Evolutionary conservation across 2,329 filamentous ascomycete species (phyloP).

Genomic region (Aspergillus pseudoterreus): DNA sequence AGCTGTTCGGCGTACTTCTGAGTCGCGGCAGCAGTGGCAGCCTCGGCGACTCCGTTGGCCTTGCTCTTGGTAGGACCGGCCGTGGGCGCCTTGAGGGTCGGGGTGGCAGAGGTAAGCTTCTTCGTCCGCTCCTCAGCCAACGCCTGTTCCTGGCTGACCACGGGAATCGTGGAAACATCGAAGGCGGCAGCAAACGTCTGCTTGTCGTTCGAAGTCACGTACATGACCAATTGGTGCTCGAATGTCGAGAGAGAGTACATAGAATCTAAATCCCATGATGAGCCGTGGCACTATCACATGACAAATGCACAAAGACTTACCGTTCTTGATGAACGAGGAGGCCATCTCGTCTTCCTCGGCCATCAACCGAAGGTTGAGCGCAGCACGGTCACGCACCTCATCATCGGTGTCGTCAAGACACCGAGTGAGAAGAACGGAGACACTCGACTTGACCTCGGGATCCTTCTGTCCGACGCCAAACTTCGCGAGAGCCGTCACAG

Average conservation of each 20-base stretch:
- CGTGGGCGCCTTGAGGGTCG: slow-evolving; percentile 90
- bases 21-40: slow-evolving; percentile 72
- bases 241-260: slow-evolving; percentile 95
- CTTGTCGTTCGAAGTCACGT: slow-evolving; percentile 89
- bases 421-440: slow-evolving; percentile 84
- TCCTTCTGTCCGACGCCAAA: slow-evolving; percentile 97
- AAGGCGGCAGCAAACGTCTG: slow-evolving; percentile 80
- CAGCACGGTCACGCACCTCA: slow-evolving; percentile 92
- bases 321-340: slow-evolving; percentile 86
- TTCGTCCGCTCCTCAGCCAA: slow-evolving; percentile 94
- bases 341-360: slow-evolving; percentile 84
- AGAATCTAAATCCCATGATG: slow-evolving; percentile 59
- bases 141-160: slow-evolving; percentile 93
- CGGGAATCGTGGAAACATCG: slow-evolving; percentile 83
- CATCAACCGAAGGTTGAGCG: slow-evolving; percentile 89
- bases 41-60: slow-evolving; percentile 66
- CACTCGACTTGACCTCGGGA: slow-evolving; percentile 92
- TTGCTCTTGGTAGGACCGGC: slow-evolving; percentile 70
- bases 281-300: background rate
- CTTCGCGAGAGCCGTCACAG: slow-evolving; percentile 92
- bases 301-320: slow-evolving; percentile 44
- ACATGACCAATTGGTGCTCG: slow-evolving; percentile 95
- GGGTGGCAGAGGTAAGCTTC: slow-evolving; percentile 90
- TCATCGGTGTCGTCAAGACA: slow-evolving; percentile 97
- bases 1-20: slow-evolving; percentile 89